Percentiles rank a stretch among this genome's conserved stretches.
phyloP scores from a whole-genome alignment of 495 filamentous ascomycete species.

The Xylaria bambusicola region DNA sequence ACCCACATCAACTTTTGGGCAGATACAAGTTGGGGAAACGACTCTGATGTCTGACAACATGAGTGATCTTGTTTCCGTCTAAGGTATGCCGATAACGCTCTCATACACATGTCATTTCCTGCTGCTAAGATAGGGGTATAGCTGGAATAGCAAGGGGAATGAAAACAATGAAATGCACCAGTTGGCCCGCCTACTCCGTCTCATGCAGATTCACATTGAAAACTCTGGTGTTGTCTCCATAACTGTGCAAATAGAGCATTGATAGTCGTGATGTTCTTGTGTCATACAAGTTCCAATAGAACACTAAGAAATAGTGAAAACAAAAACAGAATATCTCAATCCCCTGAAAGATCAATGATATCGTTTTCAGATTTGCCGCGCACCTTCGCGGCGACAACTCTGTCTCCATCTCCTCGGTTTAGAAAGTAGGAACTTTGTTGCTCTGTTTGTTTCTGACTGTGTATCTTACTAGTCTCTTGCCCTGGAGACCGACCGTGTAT shows the following conservation, averaged over 20 bases:
- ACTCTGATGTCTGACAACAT: neutral
- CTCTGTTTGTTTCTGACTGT: neutral
- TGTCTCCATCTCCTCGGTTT: neutral
- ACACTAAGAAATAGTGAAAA: too few relatives aligned
- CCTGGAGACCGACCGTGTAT: neutral
- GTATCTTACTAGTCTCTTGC: neutral
- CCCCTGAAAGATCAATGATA: slow-evolving; percentile 17
- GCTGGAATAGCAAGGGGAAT: neutral
- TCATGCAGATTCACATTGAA: slow-evolving; percentile 6
- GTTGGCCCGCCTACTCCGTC: slow-evolving; percentile 5
- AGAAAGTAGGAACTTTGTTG: slow-evolving; percentile 8
- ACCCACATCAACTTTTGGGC: too few relatives aligned
- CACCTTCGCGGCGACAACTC: slow-evolving; percentile 4
- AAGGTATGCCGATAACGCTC: neutral
- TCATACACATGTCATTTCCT: neutral
- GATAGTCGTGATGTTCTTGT: neutral
- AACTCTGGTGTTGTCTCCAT: neutral
- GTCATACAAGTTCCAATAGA: too few relatives aligned
- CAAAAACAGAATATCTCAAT: neutral
- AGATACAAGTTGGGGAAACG: neutral
- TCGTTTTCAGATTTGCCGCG: neutral
- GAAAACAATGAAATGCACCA: neutral
- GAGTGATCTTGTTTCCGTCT: neutral
- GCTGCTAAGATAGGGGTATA: slow-evolving; percentile 12
- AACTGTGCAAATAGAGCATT: neutral